A percentile compares a stretch with the other conserved stretches of the same genome.
Evolutionary conservation across 768 basidiomycete genomes (phyloP).

Genomic region (Lactarius trivialis): DNA sequence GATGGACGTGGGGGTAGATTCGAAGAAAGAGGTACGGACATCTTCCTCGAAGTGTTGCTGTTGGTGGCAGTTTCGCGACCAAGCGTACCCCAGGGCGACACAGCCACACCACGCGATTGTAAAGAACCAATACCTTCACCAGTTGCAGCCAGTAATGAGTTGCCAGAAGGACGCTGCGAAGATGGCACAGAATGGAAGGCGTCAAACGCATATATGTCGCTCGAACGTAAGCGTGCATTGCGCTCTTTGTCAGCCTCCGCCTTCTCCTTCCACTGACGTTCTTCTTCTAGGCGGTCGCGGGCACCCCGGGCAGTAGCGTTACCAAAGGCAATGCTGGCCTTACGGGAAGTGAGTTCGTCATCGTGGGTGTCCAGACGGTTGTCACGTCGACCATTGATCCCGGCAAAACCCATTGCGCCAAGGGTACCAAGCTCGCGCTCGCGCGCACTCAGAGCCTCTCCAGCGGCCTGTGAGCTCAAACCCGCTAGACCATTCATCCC

Average conservation of each 20-base stretch:
- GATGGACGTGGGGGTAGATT: conserved; percentile 25
- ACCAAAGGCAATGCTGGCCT: conserved; percentile 35
- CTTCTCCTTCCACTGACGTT: conserved; percentile 48
- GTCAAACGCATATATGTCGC: conserved; percentile 54
- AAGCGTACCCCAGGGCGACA: conserved; percentile 19
- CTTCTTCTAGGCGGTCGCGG: conserved; percentile 58
- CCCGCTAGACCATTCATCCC: conserved; percentile 25
- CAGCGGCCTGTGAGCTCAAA: conserved; percentile 14
- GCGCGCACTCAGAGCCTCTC: conserved; percentile 34
- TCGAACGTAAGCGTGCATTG: conserved; percentile 37
- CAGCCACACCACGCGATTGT: conserved; percentile 9
- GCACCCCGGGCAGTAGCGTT: conserved; percentile 42
- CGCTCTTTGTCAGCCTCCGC: conserved; percentile 30
- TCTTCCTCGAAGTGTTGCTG: conserved; percentile 20
- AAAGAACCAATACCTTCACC: conserved; percentile 12
- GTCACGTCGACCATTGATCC: conserved; percentile 26
- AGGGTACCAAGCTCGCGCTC: conserved; percentile 45
- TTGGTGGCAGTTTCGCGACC: neutral
- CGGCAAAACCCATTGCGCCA: conserved; percentile 41
- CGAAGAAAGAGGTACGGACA: conserved; percentile 24
- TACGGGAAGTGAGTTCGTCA: conserved; percentile 43
- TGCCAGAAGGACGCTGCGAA: conserved; percentile 31
- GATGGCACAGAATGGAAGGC: conserved; percentile 65
- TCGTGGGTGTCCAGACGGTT: conserved; percentile 33
- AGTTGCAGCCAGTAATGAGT: conserved; percentile 30